Conservation (phyloP, 1,139 yeast genomes). For the Wickerhamomyces sp. region DNA sequence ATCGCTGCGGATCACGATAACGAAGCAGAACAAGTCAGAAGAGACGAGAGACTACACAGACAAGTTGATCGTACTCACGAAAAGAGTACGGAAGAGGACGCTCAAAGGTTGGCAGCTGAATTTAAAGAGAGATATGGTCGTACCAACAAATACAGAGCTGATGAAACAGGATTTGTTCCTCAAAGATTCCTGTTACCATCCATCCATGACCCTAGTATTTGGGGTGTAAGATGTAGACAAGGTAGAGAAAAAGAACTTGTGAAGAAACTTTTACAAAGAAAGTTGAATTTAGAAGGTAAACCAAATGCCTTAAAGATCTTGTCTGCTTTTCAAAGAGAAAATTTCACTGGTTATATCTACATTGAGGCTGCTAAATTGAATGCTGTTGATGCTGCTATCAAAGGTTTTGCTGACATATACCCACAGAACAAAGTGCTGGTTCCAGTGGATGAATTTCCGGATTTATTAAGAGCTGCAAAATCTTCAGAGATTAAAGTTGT, state of each 20-base stretch:
- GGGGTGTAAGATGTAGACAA: conserved; percentile 91
- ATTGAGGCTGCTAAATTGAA: conserved; percentile 92
- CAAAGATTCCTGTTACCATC: conserved; percentile 92
- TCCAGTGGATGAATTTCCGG: conserved; percentile 94
- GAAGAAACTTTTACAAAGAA: conserved; percentile 75
- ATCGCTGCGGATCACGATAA: conserved; percentile 66
- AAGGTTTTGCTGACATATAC: conserved; percentile 80
- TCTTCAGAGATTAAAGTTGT: conserved; percentile 81
- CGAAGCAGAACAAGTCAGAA: conserved; percentile 43
- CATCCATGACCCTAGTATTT: conserved; percentile 92
- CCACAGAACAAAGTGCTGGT: conserved; percentile 78
- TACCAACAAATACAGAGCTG: conserved; percentile 82
- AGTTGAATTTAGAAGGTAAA: conserved; percentile 37
- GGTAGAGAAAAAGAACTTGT: conserved; percentile 93
- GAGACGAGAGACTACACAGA: conserved; percentile 68
- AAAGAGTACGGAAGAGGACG: conserved; percentile 89
- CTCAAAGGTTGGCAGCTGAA: conserved; percentile 89
- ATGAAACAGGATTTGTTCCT: conserved; percentile 79
- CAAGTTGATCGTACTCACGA: conserved; percentile 89
- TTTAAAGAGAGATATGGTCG: conserved; percentile 91
- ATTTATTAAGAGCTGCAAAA: conserved; percentile 83
- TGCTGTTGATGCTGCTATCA: conserved; percentile 83
- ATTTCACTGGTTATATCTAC: conserved; percentile 85
- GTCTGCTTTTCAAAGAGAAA: conserved; percentile 94
- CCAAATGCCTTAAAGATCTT: conserved; percentile 51